Conservation (phyloP, 768 basidiomycete genomes). For the Cubamyces sp. region DNA sequence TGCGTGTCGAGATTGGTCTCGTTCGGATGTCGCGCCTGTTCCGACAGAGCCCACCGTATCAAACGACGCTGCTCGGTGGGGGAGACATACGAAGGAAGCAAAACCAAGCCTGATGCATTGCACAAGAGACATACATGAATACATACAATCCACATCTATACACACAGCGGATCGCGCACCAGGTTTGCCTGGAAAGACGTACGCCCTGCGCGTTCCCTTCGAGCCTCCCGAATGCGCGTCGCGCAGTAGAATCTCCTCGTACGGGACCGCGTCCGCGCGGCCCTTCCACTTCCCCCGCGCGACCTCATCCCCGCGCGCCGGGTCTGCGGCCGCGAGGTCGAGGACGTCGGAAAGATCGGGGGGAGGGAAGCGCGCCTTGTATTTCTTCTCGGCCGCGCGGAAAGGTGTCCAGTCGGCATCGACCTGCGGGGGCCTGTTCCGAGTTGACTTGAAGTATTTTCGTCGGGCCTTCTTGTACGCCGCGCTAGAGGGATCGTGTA, state of each 20-base stretch:
- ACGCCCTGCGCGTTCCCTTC: slow-evolving; percentile 39
- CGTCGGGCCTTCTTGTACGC: slow-evolving; percentile 65
- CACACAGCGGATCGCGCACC: slow-evolving; percentile 43
- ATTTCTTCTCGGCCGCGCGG: slow-evolving; percentile 77
- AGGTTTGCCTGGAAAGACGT: slow-evolving; percentile 56
- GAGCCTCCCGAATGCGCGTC: slow-evolving; percentile 2
- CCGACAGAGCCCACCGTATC: slow-evolving; percentile 69
- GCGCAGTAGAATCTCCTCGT: slow-evolving; percentile 37
- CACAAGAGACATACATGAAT: slow-evolving; percentile 20
- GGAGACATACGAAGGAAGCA: slow-evolving; percentile 77
- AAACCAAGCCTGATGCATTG: slow-evolving; percentile 70
- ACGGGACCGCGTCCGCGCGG: slow-evolving; percentile 41
- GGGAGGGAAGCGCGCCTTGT: slow-evolving; percentile 78
- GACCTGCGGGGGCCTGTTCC: slow-evolving; percentile 47
- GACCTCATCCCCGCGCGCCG: slow-evolving; percentile 45
- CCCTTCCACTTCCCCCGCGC: slow-evolving; percentile 53
- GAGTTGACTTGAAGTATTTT: slow-evolving; percentile 63
- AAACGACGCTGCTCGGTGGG: slow-evolving; percentile 66
- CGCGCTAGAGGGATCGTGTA: slow-evolving; percentile 49
- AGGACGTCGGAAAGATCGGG: slow-evolving; percentile 72
- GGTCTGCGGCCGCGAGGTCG: slow-evolving; percentile 61
- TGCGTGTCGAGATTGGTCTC: slow-evolving; percentile 90
- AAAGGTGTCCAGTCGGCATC: slow-evolving; percentile 75
- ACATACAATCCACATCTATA: slow-evolving; percentile 17
- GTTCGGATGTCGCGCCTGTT: slow-evolving; percentile 80